Evolutionary conservation across 768 basidiomycete genomes (phyloP).

Genomic region (Hirschioporus abietinus): DNA sequence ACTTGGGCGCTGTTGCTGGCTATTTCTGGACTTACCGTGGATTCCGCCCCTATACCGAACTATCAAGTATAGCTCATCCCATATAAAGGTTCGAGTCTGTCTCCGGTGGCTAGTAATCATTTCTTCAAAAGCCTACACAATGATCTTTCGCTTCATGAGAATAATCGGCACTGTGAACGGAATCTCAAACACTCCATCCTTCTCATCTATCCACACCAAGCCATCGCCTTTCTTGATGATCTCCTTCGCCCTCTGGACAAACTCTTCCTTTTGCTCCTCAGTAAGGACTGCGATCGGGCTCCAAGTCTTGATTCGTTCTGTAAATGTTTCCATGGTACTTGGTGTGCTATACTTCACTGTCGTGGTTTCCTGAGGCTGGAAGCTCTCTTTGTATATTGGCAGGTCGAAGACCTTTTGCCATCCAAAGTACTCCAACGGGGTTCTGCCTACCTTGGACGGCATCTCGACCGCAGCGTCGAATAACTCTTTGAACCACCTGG

Average conservation of each 20-base stretch:
- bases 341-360: slow-evolving; percentile 47
- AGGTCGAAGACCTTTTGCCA: slow-evolving; percentile 73
- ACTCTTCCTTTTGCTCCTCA: slow-evolving; percentile 49
- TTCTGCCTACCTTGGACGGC: slow-evolving; percentile 72
- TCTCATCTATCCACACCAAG: slow-evolving; percentile 71
- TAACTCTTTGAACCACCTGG: slow-evolving; percentile 69
- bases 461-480: slow-evolving; percentile 67
- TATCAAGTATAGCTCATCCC: too few species aligned
- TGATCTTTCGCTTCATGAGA: slow-evolving; percentile 29
- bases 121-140: slow-evolving; percentile 46
- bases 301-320: slow-evolving; percentile 73
- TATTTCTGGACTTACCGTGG: too few species aligned
- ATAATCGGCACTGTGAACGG: slow-evolving; percentile 53
- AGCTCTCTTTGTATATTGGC: slow-evolving; percentile 50
- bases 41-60: too few species aligned
- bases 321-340: slow-evolving; percentile 49
- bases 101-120: too few species aligned
- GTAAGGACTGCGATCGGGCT: slow-evolving; percentile 72
- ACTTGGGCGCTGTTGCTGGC: too few species aligned
- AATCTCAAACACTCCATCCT: slow-evolving; percentile 78
- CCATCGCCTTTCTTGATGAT: slow-evolving; percentile 58
- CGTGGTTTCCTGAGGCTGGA: slow-evolving; percentile 54
- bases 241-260: slow-evolving; percentile 44
- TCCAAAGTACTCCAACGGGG: slow-evolving; percentile 48
- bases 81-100: slow-evolving; percentile 21